Evolutionary conservation across 1,139 yeast genomes (phyloP).

Genomic region (Blastobotrys capitulatus): DNA sequence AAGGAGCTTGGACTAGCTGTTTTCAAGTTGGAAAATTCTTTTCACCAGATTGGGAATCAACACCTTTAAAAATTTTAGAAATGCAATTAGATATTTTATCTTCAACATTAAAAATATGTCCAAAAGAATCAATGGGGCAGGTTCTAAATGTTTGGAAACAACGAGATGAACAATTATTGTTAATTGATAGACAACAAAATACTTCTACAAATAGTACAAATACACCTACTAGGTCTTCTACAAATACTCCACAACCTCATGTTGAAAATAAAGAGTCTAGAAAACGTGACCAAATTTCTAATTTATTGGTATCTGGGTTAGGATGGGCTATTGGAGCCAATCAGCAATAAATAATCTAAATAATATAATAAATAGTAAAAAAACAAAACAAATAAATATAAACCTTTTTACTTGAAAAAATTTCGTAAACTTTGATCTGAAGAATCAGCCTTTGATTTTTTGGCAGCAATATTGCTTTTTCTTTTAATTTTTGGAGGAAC

Average conservation of each 20-base stretch:
- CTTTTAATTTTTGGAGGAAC: not conserved
- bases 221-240: not conserved
- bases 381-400: not conserved
- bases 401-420: not conserved
- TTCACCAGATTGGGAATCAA: conserved; percentile 42
- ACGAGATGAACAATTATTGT: conserved; percentile 19
- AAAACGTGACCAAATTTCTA: conserved; percentile 46
- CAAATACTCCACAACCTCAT: not conserved
- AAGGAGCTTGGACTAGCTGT: conserved; percentile 51
- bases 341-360: conserved; percentile 7
- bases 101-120: conserved; percentile 37
- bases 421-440: not conserved
- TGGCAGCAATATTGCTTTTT: not conserved
- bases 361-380: not conserved
- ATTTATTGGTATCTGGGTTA: conserved; percentile 50
- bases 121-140: conserved; percentile 28
- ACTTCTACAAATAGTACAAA: not conserved
- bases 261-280: conserved; percentile 11
- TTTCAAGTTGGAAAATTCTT: conserved; percentile 54
- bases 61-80: conserved; percentile 22
- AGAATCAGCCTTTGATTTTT: not conserved
- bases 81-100: conserved; percentile 46
- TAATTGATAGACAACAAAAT: not conserved
- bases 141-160: conserved; percentile 33
- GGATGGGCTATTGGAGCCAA: conserved; percentile 68